Conservation (phyloP, 2,329 filamentous ascomycete genomes). For the Penicillium sp. region DNA sequence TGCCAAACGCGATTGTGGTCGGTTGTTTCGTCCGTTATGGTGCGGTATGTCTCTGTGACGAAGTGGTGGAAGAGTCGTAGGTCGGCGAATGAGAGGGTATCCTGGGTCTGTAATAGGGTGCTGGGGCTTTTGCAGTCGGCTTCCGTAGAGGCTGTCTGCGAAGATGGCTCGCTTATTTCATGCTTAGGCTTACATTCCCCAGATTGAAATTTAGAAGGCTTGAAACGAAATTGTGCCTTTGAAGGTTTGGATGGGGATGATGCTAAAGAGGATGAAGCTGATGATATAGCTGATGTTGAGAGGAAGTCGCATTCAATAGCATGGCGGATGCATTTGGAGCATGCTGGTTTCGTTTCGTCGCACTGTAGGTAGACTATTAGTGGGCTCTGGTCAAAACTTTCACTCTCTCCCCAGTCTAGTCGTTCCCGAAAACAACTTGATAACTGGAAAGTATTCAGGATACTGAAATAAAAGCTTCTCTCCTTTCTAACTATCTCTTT, state of each 20-base stretch:
- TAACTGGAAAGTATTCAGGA: neutral
- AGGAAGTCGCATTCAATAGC: slow-evolving; percentile 29
- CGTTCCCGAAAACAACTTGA: neutral
- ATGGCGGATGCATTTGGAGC: slow-evolving; percentile 31
- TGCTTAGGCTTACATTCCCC: neutral
- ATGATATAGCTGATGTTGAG: neutral
- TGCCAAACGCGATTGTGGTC: slow-evolving; percentile 30
- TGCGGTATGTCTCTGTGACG: slow-evolving; percentile 25
- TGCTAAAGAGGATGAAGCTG: slow-evolving; percentile 9
- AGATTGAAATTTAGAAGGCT: slow-evolving; percentile 20
- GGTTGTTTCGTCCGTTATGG: slow-evolving; percentile 22
- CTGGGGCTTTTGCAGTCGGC: neutral
- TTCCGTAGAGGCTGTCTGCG: slow-evolving; percentile 1
- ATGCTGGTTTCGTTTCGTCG: slow-evolving; percentile 34
- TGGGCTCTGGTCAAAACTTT: neutral
- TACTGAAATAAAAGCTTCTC: neutral
- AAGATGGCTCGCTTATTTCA: slow-evolving; percentile 9
- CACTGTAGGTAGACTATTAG: slow-evolving; percentile 27
- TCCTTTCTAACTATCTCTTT: neutral
- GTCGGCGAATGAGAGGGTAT: slow-evolving; percentile 28
- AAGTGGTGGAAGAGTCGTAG: slow-evolving; percentile 35
- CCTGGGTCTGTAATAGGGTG: slow-evolving; percentile 1
- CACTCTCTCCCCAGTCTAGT: neutral
- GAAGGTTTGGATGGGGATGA: neutral
- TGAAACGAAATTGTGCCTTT: slow-evolving; percentile 17